phyloP scores from a whole-genome alignment of 108 stramenopile genomes.

The Epithemia pelagica region DNA sequence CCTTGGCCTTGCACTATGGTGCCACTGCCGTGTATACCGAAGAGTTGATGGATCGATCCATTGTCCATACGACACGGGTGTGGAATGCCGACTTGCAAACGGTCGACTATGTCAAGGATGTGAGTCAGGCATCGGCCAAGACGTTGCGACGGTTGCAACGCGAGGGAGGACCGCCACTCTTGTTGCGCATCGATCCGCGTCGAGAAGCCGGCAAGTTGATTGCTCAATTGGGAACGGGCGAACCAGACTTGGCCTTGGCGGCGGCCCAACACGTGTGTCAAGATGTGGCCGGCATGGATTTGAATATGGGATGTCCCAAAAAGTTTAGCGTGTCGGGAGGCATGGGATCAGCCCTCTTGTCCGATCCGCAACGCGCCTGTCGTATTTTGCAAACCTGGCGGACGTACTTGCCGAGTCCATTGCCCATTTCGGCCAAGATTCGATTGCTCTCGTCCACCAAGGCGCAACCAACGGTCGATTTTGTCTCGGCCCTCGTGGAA shows the following conservation, averaged over 20 bases:
- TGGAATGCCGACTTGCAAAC: constrained; percentile 64
- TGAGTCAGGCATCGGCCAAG: constrained; percentile 39
- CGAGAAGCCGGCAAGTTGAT: constrained; percentile 73
- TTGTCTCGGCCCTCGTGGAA: constrained; percentile 62
- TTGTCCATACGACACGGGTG: constrained; percentile 52
- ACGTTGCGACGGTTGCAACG: constrained; percentile 33
- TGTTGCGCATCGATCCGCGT: constrained; percentile 64
- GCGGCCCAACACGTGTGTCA: constrained; percentile 71
- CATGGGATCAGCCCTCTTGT: constrained; percentile 91
- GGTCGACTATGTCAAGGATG: constrained; percentile 81
- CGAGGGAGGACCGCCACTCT: constrained; percentile 37
- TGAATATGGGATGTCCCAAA: constrained; percentile 99
- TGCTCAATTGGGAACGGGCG: constrained; percentile 92
- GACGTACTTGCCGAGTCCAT: constrained; percentile 13
- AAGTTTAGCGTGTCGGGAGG: constrained; percentile 89
- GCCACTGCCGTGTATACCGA: constrained; percentile 90
- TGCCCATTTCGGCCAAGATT: constrained; percentile 90
- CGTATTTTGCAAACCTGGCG: constrained; percentile 59
- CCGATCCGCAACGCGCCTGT: constrained; percentile 63
- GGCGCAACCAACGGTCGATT: constrained; percentile 53
- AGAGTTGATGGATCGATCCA: constrained; percentile 89
- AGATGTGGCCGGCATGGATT: constrained; percentile 88
- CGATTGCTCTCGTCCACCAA: constrained; percentile 62
- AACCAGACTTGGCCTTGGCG: constrained; percentile 63
- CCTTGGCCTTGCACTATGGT: constrained; percentile 82